Conservation (phyloP, 169 alveolate genomes). For the Plasmodium gaboni region DNA sequence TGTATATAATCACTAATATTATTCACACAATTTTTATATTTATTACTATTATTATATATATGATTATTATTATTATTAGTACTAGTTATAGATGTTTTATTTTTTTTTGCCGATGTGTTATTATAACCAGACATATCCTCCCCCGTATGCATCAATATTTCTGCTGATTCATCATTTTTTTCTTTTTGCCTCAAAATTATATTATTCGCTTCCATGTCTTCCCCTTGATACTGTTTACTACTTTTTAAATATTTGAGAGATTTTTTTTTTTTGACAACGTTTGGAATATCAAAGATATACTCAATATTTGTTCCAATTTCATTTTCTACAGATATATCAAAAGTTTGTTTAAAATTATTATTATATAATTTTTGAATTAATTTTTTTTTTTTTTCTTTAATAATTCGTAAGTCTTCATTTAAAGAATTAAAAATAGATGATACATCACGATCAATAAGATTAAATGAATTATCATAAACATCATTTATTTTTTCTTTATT, state of each 20-base stretch:
- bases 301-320: constrained; percentile 39
- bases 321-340: constrained; percentile 57
- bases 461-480: neutral
- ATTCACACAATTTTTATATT: neutral
- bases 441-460: neutral
- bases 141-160: neutral
- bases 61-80: neutral
- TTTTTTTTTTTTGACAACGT: constrained; percentile 57
- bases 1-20: neutral
- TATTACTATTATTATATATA: neutral
- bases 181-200: neutral
- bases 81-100: neutral
- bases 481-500: neutral
- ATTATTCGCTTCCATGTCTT: no score
- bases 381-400: constrained; percentile 40
- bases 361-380: constrained; percentile 30
- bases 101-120: no score
- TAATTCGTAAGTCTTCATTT: constrained; percentile 2
- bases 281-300: constrained; percentile 53
- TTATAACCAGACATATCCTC: neutral
- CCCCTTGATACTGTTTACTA: neutral
- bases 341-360: constrained; percentile 45
- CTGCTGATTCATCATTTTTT: neutral
- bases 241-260: neutral
- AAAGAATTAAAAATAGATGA: neutral